Evolutionary conservation across 257 asterid species (phyloP).

Genomic region (Striga asiatica): DNA sequence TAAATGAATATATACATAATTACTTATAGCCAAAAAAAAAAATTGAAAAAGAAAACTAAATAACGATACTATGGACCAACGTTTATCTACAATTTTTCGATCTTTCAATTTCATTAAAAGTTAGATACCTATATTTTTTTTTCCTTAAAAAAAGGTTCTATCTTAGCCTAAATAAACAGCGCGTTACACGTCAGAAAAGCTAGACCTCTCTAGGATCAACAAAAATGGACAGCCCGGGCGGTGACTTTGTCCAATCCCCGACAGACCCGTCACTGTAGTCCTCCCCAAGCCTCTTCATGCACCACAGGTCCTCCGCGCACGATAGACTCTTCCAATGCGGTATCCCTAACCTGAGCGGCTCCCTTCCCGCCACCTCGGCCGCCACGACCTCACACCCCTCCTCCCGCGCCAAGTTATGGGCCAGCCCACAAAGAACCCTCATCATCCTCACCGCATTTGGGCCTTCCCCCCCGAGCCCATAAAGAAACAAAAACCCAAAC

Average conservation of each 20-base stretch:
- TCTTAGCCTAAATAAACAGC: background rate
- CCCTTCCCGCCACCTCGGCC: conserved; percentile 54
- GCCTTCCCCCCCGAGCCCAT: conserved; percentile 86
- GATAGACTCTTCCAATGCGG: conserved; percentile 78
- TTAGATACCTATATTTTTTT: too few species aligned
- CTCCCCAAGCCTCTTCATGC: conserved; percentile 57
- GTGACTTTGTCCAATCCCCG: conserved; percentile 76
- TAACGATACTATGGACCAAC: too few species aligned
- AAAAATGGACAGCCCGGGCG: conserved; percentile 54
- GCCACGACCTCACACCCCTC: conserved; percentile 66
- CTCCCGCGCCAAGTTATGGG: conserved; percentile 50
- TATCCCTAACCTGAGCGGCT: conserved; percentile 47
- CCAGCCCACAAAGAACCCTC: conserved; percentile 31
- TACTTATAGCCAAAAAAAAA: too few species aligned
- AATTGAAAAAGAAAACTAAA: too few species aligned
- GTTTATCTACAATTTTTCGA: too few species aligned
- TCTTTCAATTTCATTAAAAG: too few species aligned
- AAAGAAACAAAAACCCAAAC: conserved; percentile 60
- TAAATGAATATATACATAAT: too few species aligned
- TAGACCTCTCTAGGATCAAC: conserved; percentile 82
- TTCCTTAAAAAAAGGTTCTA: too few species aligned
- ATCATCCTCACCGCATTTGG: conserved; percentile 24
- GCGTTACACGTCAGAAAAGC: background rate
- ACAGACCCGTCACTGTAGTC: conserved; percentile 49
- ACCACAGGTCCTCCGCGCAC: conserved; percentile 76